phyloP scores from a whole-genome alignment of 768 basidiomycete genomes.

The Guyanaporus albipodus region DNA sequence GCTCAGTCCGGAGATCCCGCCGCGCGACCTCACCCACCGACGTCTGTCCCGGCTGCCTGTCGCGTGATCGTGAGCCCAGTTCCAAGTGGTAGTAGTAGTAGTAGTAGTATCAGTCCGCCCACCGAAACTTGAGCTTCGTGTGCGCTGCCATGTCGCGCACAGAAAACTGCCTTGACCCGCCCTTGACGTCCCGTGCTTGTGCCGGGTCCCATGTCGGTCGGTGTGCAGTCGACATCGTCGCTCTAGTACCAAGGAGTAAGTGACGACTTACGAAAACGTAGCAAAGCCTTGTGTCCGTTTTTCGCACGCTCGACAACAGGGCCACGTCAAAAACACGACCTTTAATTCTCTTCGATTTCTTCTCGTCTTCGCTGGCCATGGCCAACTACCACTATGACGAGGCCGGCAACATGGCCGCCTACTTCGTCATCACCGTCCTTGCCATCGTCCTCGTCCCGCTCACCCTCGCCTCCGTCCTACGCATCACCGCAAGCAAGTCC shows the following conservation, averaged over 20 bases:
- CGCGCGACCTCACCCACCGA: constrained; percentile 71
- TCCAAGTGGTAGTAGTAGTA: too few relatives aligned
- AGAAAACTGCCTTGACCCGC: constrained; percentile 89
- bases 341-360: too few relatives aligned
- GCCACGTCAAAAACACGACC: constrained; percentile 21
- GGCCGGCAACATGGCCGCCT: constrained; percentile 80
- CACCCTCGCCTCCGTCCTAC: constrained; percentile 51
- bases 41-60: constrained; percentile 87
- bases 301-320: constrained; percentile 10
- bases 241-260: not conserved
- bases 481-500: constrained; percentile 41
- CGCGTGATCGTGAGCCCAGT: not conserved
- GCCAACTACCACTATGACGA: constrained; percentile 86
- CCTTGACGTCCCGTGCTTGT: constrained; percentile 87
- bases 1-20: constrained; percentile 77
- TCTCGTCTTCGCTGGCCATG: constrained; percentile 32
- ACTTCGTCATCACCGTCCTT: constrained; percentile 89
- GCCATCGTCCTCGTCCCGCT: constrained; percentile 78
- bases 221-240: constrained; percentile 80
- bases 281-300: not conserved
- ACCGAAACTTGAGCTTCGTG: constrained; percentile 98
- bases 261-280: too few relatives aligned
- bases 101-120: too few relatives aligned
- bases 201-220: constrained; percentile 98
- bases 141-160: constrained; percentile 92